Conservation (phyloP, 2,329 filamentous ascomycete species). For the Endoconidiophora polonica region DNA sequence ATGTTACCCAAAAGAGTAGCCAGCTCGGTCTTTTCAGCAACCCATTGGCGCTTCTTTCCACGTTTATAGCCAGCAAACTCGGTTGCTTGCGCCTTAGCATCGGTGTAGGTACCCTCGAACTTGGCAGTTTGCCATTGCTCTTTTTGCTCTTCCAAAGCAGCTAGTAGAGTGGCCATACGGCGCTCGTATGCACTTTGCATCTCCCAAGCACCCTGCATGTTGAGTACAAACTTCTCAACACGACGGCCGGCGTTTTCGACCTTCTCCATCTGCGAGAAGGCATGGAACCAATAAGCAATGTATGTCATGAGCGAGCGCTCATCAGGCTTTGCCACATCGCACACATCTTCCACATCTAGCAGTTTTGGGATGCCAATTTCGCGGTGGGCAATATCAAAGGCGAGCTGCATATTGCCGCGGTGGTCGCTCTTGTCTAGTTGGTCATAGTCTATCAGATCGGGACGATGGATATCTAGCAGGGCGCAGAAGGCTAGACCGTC, state of each 20-base stretch:
- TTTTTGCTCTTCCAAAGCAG: conserved; percentile 56
- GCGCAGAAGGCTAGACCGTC: conserved; percentile 94
- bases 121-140: conserved; percentile 60
- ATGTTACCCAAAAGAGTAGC: conserved; percentile 90
- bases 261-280: conserved; percentile 96
- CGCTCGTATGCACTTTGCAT: conserved; percentile 96
- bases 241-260: conserved; percentile 92
- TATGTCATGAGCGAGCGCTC: conserved; percentile 98
- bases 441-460: conserved; percentile 94
- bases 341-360: conserved; percentile 94
- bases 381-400: conserved; percentile 87
- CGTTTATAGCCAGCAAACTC: conserved; percentile 82
- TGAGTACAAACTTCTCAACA: conserved; percentile 96
- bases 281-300: conserved; percentile 99
- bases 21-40: conserved; percentile 92
- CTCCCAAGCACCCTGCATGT: conserved; percentile 98
- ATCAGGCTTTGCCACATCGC: conserved; percentile 88
- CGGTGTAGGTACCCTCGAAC: conserved; percentile 81
- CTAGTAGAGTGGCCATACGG: conserved; percentile 69
- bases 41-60: conserved; percentile 83
- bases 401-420: conserved; percentile 91
- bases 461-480: conserved; percentile 87
- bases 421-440: conserved; percentile 86
- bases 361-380: conserved; percentile 95
- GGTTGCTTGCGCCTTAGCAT: conserved; percentile 73